phyloP scores from a whole-genome alignment of 75 land plant species.

The Adiantum capillusveneris region DNA sequence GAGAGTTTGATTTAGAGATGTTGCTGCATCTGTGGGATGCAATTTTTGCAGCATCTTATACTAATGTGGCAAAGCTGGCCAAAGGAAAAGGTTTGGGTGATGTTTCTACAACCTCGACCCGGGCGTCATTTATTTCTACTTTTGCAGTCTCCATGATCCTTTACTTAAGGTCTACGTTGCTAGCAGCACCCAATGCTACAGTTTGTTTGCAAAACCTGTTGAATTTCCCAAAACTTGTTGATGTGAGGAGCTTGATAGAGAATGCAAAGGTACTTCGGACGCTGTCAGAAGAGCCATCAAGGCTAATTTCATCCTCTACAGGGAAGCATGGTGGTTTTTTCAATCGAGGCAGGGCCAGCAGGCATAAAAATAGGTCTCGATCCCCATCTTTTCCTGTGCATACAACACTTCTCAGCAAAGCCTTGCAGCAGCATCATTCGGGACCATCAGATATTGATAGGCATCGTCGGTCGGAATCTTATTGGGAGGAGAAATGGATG shows the following conservation, averaged over 20 bases:
- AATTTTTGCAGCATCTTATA: slow-evolving; percentile 55
- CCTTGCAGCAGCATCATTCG: slow-evolving; percentile 2
- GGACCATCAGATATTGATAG: slow-evolving; percentile 19
- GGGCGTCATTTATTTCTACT: slow-evolving; percentile 61
- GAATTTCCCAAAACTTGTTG: slow-evolving; percentile 54
- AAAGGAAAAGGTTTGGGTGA: neutral
- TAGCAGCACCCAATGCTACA: slow-evolving; percentile 77
- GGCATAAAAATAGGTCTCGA: neutral
- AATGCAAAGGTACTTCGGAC: slow-evolving; percentile 66
- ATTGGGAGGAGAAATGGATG: slow-evolving; percentile 93
- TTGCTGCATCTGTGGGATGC: slow-evolving; percentile 84
- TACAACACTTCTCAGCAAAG: slow-evolving; percentile 5
- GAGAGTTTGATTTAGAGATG: slow-evolving; percentile 68
- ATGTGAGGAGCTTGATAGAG: slow-evolving; percentile 49
- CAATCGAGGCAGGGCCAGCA: neutral
- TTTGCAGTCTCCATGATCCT: slow-evolving; percentile 82
- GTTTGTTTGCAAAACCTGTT: slow-evolving; percentile 67
- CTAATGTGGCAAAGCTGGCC: slow-evolving; percentile 12
- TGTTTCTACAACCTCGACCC: slow-evolving; percentile 25
- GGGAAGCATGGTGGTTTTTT: neutral
- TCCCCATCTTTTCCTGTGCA: slow-evolving; percentile 9
- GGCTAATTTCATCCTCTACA: neutral
- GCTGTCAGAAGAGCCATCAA: slow-evolving; percentile 35
- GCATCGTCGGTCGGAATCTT: slow-evolving; percentile 47
- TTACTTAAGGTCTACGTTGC: slow-evolving; percentile 59